Evolutionary conservation across 345 rosid species (phyloP).

Genomic region (Citrus medica): DNA sequence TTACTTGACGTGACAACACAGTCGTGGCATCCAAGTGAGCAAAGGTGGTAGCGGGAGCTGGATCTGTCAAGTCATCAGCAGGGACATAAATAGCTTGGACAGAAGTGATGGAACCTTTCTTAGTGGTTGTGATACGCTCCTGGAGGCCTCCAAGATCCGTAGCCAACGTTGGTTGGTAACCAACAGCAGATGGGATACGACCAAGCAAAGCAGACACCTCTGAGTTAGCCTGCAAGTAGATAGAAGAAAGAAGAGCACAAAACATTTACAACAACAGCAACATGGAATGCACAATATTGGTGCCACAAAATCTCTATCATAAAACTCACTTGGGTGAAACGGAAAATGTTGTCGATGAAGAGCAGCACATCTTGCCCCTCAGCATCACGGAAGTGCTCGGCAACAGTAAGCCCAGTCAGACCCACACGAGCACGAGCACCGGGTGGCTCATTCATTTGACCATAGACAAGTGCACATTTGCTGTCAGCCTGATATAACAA

Average conservation of each 20-base stretch:
- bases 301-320: not conserved
- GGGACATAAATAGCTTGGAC: conserved; percentile 99
- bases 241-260: not conserved
- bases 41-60: conserved; percentile 98
- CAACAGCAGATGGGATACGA: conserved; percentile 99
- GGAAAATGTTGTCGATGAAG: conserved; percentile 95
- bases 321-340: conserved; percentile 73
- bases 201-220: conserved; percentile 99
- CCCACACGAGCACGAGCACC: conserved; percentile 99
- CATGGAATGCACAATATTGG: no score
- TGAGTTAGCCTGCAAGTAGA: conserved; percentile 74
- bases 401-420: conserved; percentile 94
- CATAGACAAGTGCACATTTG: conserved; percentile 95
- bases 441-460: conserved; percentile 99
- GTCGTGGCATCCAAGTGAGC: conserved; percentile 99
- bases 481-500: conserved; percentile 61
- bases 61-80: conserved; percentile 99
- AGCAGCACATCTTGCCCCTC: conserved; percentile 99
- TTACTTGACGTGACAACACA: conserved; percentile 93
- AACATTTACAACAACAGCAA: not conserved
- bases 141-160: conserved; percentile 99
- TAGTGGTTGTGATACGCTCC: conserved; percentile 98
- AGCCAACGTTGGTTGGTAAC: conserved; percentile 98
- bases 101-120: conserved; percentile 97
- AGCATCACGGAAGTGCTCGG: conserved; percentile 98